Base-by-base conservation (phyloP, 768 basidiomycete genomes). In the Tulasnella sp. region DNA sequence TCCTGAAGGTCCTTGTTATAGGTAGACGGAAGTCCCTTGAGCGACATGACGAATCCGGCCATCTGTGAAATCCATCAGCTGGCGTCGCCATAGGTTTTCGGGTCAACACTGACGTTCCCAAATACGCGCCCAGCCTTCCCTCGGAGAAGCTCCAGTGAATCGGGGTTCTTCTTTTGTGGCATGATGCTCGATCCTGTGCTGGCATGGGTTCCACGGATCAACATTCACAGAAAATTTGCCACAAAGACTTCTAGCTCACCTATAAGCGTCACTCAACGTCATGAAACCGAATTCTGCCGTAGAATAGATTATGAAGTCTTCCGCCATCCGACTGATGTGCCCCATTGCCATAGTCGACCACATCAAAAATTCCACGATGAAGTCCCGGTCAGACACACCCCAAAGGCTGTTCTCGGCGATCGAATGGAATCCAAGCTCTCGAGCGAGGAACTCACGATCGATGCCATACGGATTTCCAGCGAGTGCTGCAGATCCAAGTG, bases 1-100 rank as follows among this genome's bases (percentile, higher is more conserved):
- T 99, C 96, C 71, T 98, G 96, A 47, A 99, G 75, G 73, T 99
- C 96, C 72, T 99, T 99, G 78, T 99, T 98, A 75, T 99, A 99
- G 8, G 96, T 99, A 19, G 95, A 96, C 13, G 96, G 96, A 47
- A 98, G 75, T 29, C 96, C 96, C 69, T 99, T 99, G 67, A 95
- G 76, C 1, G 92, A 94, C 87, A 98, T 92, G 74, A 97, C 75
- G 74, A 98, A 96, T 1, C 96, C 96, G 11, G 95, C 81, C 88
- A 97, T 95, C 86, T 94, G 67, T 27, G 34, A n/a, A 24, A 38
- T 13, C 27, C 19, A 30, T 48, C 21, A 63, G 65, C 13, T 59
- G 51, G 47, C 9, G 58, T 45, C 56, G 29, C 24, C 42, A 64
- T 19, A 50, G 41, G 13, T 44, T 29, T 49, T 42, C 19, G 44